Percentiles rank a stretch among this genome's conserved stretches.
phyloP scores from a whole-genome alignment of 208 protist genomes.

The Kentomonas sorsogonicus region DNA sequence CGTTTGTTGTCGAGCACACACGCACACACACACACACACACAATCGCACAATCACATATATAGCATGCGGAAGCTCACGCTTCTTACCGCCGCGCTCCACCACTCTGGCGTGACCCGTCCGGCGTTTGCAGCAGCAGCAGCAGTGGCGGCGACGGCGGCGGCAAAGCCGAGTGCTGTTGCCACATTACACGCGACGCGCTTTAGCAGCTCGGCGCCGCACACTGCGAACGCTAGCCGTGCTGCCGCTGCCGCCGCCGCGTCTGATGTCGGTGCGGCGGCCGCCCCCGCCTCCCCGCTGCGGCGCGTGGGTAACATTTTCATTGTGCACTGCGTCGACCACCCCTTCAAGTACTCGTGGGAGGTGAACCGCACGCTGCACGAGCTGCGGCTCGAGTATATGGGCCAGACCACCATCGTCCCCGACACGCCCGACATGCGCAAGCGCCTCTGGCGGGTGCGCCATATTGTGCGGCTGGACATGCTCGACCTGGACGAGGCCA shows the following conservation, averaged over 20 bases:
- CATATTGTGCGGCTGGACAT: slow-evolving; percentile 71
- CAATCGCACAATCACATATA: too few relatives aligned
- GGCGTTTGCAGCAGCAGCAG: too few relatives aligned
- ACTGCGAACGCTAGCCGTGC: too few relatives aligned
- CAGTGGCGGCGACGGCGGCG: too few relatives aligned
- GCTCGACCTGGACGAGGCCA: slow-evolving; percentile 78
- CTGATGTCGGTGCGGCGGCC: slow-evolving; percentile 10
- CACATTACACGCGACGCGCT: too few relatives aligned
- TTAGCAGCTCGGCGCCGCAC: too few relatives aligned
- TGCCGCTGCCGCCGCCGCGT: background rate
- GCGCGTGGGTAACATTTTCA: slow-evolving; percentile 78
- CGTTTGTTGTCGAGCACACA: too few relatives aligned
- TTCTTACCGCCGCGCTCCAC: too few relatives aligned
- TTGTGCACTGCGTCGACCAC: slow-evolving; percentile 74
- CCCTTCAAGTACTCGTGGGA: slow-evolving; percentile 85
- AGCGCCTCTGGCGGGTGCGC: slow-evolving; percentile 68
- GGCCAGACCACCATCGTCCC: slow-evolving; percentile 79
- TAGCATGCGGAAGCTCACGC: too few relatives aligned
- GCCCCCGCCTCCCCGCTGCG: slow-evolving; percentile 58
- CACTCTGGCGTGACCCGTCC: too few relatives aligned
- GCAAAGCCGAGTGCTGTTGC: too few relatives aligned
- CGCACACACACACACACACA: too few relatives aligned
- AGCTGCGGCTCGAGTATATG: slow-evolving; percentile 78
- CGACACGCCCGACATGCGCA: slow-evolving; percentile 67
- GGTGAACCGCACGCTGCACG: slow-evolving; percentile 74